phyloP scores from a whole-genome alignment of 805 yeast species.

The Metschnikowia continentalis region DNA sequence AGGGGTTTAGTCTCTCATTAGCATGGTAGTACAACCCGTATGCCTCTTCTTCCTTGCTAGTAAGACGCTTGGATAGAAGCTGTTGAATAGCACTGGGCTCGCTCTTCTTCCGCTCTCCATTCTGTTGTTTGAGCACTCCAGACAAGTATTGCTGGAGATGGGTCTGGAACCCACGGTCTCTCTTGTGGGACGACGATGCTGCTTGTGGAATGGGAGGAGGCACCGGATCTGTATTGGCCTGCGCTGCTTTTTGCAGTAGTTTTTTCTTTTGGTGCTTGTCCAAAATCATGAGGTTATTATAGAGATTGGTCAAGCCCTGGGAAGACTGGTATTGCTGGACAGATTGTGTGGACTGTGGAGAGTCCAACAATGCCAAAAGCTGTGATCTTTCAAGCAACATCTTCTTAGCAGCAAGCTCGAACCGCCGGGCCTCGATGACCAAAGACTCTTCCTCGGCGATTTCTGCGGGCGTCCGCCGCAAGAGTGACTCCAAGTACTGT shows the following conservation, averaged over 20 bases:
- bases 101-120: conserved; percentile 21
- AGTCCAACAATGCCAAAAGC: conserved; percentile 72
- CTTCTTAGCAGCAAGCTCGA: conserved; percentile 88
- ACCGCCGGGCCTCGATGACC: conserved; percentile 86
- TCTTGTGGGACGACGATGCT: conserved; percentile 47
- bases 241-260: conserved; percentile 38
- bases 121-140: conserved; percentile 33
- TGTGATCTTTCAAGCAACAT: conserved; percentile 80
- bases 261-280: conserved; percentile 59
- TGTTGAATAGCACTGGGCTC: conserved; percentile 40
- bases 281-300: conserved; percentile 67
- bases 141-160: conserved; percentile 42
- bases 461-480: conserved; percentile 89
- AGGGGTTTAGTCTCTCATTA: conserved; percentile 64
- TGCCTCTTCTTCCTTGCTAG: conserved; percentile 75
- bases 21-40: conserved; percentile 80
- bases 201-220: conserved; percentile 53
- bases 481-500: conserved; percentile 67
- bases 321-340: conserved; percentile 76
- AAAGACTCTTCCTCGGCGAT: conserved; percentile 96
- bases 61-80: conserved; percentile 51
- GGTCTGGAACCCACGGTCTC: conserved; percentile 41
- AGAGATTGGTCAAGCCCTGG: conserved; percentile 84
- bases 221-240: conserved; percentile 38
- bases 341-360: conserved; percentile 75